Evolutionary conservation across 352 stramenopile species (phyloP).

Genomic region (Phytophthora macrochlamydospora): DNA sequence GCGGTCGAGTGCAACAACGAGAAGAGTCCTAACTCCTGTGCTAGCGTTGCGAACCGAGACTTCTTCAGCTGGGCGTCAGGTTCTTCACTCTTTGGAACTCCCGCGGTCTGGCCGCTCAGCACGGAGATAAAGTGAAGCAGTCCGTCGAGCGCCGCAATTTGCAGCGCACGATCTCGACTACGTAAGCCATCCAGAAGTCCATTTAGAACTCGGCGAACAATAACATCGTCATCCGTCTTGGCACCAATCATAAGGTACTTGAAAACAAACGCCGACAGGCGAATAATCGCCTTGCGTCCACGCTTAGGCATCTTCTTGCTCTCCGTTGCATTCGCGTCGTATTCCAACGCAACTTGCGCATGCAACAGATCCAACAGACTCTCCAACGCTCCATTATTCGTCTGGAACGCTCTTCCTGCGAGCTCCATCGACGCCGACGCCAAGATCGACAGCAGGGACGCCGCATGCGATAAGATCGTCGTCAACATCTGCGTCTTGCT

Average conservation of each 20-base stretch:
- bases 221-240: conserved; percentile 45
- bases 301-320: conserved; percentile 36
- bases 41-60: conserved; percentile 55
- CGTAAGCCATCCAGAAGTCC: conserved; percentile 74
- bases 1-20: conserved; percentile 68
- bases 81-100: conserved; percentile 17
- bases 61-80: conserved; percentile 32
- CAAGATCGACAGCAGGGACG: conserved; percentile 58
- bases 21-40: conserved; percentile 81
- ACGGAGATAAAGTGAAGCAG: conserved; percentile 81
- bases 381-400: conserved; percentile 25
- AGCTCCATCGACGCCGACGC: conserved; percentile 65
- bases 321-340: conserved; percentile 25
- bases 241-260: conserved; percentile 65
- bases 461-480: conserved; percentile 50
- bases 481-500: conserved; percentile 19
- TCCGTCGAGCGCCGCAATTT: conserved; percentile 74
- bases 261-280: conserved; percentile 77
- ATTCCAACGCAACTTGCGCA: conserved; percentile 57
- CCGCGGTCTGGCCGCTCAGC: conserved; percentile 24
- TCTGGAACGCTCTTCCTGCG: conserved; percentile 32
- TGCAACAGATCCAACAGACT: conserved; percentile 51
- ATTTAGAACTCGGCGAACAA: conserved; percentile 59
- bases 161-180: conserved; percentile 61
- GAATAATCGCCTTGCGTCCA: conserved; percentile 68